Base-by-base conservation (phyloP, 495 filamentous ascomycete species). In the Neurospora sp. region DNA sequence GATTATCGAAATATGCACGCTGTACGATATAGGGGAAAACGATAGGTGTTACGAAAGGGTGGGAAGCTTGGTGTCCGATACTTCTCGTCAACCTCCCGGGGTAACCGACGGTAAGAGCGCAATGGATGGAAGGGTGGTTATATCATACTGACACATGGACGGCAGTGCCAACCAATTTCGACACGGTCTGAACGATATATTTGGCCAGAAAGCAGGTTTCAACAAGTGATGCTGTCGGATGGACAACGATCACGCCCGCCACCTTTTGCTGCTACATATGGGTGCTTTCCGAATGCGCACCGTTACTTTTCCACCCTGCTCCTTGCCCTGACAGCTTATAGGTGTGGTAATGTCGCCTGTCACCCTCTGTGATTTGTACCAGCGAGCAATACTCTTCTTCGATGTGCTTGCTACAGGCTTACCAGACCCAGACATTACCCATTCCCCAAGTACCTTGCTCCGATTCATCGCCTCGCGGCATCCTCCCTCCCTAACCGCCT, bases 401-500 rank as follows among this genome's bases (percentile, higher is more conserved):
- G 47, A 59, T 59, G 10, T 22, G 47, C 10, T 59, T 12, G 20
- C 47, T 59, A 27, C 27, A 65, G 8, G 71, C 12, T 61, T 69
- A 22, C 37, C 45, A 27, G 38, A 72, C 41, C 45, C 38, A 70
- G 41, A 44, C 27, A 70, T 27, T 18, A 44, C 10, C 5, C 39
- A 42, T 40, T 39, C 53, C 42, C 73, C 45, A 35, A n/a, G 35
- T 20, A 27, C 31, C 22, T 47, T 12, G 7, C n/a, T 31, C 20
- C n/a, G 20, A 16, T 18, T n/a, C 39, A 35, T 27, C 27, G 37
- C 27, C 31, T 47, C 20, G 71, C 22, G 39, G 69, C 35, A 18
- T 7, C 5, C 14, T 16, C 53, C 16, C 73, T 84, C 53, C 16
- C 73, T 84, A 94, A 8, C 93, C 94, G 47, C 94, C 96, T 47